Evolutionary conservation across 768 basidiomycete genomes (phyloP).

Genomic region (Arthromyces matolae): DNA sequence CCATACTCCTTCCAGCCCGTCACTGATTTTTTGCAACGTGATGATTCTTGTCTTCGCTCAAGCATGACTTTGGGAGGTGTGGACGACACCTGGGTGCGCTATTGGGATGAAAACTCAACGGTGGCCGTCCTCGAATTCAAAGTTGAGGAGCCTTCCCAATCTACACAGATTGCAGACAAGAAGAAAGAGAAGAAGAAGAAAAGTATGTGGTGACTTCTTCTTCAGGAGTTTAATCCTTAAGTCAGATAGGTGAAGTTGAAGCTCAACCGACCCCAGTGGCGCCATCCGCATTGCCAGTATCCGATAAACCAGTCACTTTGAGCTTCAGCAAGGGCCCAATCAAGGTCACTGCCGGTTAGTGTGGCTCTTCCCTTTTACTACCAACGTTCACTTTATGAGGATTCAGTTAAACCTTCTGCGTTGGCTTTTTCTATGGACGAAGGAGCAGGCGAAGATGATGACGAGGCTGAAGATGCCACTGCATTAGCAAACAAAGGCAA

Average conservation of each 20-base stretch:
- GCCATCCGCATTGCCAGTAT: slow-evolving; percentile 68
- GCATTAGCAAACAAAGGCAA: slow-evolving; percentile 51
- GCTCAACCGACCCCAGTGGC: slow-evolving; percentile 38
- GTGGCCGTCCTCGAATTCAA: slow-evolving; percentile 75
- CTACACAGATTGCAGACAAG: slow-evolving; percentile 32
- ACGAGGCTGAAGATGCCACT: slow-evolving; percentile 38
- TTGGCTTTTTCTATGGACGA: slow-evolving; percentile 74
- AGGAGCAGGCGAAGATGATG: slow-evolving; percentile 37
- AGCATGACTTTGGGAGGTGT: slow-evolving; percentile 66
- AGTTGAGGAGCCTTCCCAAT: slow-evolving; percentile 55
- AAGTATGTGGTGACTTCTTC: slow-evolving; percentile 16
- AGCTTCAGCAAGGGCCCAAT: slow-evolving; percentile 59
- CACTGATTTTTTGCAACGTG: slow-evolving; percentile 67
- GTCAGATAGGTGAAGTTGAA: slow-evolving; percentile 19
- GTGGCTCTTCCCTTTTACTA: background rate
- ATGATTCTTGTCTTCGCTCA: slow-evolving; percentile 72
- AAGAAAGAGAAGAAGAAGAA: slow-evolving; percentile 67
- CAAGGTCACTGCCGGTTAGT: slow-evolving; percentile 28
- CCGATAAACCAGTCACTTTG: slow-evolving; percentile 77
- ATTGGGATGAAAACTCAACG: slow-evolving; percentile 89
- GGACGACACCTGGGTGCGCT: slow-evolving; percentile 73
- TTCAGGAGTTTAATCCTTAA: background rate
- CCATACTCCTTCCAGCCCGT: slow-evolving; percentile 85
- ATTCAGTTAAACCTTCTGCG: slow-evolving; percentile 36
- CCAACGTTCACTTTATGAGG: slow-evolving; percentile 9